A percentile compares a stretch with the other conserved stretches of the same genome.
Evolutionary conservation across 176 grass and related monocot genomes (phyloP).

Genomic region (Carex myosuroides): DNA sequence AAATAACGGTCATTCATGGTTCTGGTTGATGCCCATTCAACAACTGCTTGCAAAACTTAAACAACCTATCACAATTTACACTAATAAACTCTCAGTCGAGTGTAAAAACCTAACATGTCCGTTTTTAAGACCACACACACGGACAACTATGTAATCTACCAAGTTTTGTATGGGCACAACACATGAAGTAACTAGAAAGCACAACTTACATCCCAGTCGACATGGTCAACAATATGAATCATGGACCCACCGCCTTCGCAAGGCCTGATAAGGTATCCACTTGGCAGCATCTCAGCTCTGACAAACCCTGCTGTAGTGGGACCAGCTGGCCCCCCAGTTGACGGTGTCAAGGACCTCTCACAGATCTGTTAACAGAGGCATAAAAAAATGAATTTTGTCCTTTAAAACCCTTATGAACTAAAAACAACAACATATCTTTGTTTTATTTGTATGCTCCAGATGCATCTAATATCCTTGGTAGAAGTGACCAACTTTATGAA

Average conservation of each 20-base stretch:
- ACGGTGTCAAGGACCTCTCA: slow-evolving; percentile 72
- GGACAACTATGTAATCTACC: neutral
- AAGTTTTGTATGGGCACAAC: neutral
- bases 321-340: slow-evolving; percentile 65
- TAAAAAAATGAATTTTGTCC: neutral
- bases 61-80: neutral
- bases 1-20: neutral
- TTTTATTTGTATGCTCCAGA: neutral
- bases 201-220: slow-evolving; percentile 73
- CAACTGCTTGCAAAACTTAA: neutral
- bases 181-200: neutral
- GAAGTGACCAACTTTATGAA: neutral
- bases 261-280: slow-evolving; percentile 84
- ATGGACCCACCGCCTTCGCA: slow-evolving; percentile 74
- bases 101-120: neutral
- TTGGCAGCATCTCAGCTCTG: slow-evolving; percentile 85
- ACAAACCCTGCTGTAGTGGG: slow-evolving; percentile 65
- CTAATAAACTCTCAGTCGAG: neutral
- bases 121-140: neutral
- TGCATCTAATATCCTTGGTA: neutral
- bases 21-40: neutral
- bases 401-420: neutral
- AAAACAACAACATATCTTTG: neutral
- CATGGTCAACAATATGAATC: slow-evolving; percentile 93
- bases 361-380: slow-evolving; percentile 39